Conservation (phyloP, 129 eudicot genomes). For the Arctium minus region DNA sequence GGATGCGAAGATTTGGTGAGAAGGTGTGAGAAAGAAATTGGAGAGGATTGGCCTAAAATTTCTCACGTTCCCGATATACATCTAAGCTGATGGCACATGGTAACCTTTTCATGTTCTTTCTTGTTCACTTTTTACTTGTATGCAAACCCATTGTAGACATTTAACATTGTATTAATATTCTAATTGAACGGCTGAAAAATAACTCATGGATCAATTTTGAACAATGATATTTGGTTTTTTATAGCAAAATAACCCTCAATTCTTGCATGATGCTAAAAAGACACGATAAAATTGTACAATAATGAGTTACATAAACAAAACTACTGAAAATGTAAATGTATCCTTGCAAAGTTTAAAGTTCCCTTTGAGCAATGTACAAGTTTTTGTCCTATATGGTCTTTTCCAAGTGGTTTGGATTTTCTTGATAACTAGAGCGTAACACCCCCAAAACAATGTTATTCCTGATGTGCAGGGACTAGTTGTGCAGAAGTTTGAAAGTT, state of each 20-base stretch:
- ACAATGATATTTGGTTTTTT: no score
- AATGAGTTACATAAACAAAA: not conserved
- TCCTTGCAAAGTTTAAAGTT: not conserved
- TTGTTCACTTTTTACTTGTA: not conserved
- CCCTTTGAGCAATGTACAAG: not conserved
- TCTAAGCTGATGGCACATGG: not conserved
- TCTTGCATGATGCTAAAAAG: not conserved
- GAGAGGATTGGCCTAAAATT: no score
- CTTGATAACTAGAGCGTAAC: no score
- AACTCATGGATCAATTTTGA: no score
- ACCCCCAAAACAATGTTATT: no score
- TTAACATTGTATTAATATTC: not conserved
- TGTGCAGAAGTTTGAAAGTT: not conserved
- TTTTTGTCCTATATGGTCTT: not conserved
- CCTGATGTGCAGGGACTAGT: not conserved
- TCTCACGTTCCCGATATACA: not conserved
- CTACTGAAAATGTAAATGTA: not conserved
- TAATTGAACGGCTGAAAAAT: not conserved
- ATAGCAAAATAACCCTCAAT: not conserved
- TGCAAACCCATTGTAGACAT: not conserved
- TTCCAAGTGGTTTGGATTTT: not conserved
- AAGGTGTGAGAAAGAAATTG: no score
- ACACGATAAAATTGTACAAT: not conserved
- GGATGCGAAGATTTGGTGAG: no score
- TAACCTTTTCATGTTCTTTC: not conserved